A percentile compares a stretch with the other conserved stretches of the same genome.
These are phyloP conservation scores for Phaeoacremonium minimum DNA, from an alignment of 2,329 filamentous ascomycete species.

Conservation along the genomic window DNA sequence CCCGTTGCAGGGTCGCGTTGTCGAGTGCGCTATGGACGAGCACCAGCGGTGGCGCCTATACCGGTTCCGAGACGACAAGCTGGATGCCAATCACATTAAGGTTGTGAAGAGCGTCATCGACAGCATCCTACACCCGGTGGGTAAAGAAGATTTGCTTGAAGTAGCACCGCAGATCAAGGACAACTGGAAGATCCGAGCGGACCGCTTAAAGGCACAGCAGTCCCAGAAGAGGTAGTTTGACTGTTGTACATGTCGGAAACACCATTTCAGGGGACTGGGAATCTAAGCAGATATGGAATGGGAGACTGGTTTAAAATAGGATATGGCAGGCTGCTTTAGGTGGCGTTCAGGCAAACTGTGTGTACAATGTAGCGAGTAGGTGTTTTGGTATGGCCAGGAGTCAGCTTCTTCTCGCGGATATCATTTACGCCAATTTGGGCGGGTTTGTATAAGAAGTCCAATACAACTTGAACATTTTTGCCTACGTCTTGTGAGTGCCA, in stretches of 20 bases:
- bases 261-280: background rate
- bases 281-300: background rate
- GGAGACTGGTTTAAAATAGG: too few relatives aligned
- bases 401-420: too few relatives aligned
- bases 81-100: slow-evolving; percentile 80
- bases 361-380: background rate
- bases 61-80: slow-evolving; percentile 89
- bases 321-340: too few relatives aligned
- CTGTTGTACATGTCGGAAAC: background rate
- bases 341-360: background rate
- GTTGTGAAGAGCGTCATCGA: slow-evolving; percentile 84
- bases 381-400: too few relatives aligned
- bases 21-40: slow-evolving; percentile 83
- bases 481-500: too few relatives aligned
- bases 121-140: slow-evolving; percentile 83
- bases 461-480: too few relatives aligned
- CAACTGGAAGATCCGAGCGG: slow-evolving; percentile 68
- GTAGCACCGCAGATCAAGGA: slow-evolving; percentile 68
- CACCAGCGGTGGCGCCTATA: slow-evolving; percentile 78
- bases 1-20: slow-evolving; percentile 79
- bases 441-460: too few relatives aligned
- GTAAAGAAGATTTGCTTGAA: slow-evolving; percentile 72
- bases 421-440: too few relatives aligned
- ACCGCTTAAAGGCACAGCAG: background rate
- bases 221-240: background rate